Evolutionary conservation across 495 filamentous ascomycete species (phyloP).

Genomic region (Corynascus novoguineensis): DNA sequence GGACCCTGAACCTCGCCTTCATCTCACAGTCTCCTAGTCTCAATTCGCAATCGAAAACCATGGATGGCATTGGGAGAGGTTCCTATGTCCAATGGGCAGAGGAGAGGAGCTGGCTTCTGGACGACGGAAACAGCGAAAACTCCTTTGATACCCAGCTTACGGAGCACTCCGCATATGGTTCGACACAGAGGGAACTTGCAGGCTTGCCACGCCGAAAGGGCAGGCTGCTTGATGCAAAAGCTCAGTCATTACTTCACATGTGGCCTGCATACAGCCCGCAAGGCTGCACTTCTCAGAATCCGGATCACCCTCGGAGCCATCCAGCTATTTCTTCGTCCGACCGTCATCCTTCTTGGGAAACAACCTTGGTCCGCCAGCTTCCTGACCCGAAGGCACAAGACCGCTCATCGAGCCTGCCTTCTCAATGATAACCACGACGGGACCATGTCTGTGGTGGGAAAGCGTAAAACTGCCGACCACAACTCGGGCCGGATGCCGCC

Average conservation of each 20-base stretch:
- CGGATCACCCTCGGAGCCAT: background rate
- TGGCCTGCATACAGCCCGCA: background rate
- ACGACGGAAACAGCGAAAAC: background rate
- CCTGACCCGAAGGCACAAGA: background rate
- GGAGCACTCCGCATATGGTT: background rate
- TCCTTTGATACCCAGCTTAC: background rate
- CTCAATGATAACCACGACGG: constrained; percentile 25
- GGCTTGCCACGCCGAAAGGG: constrained; percentile 10
- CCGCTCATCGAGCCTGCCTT: constrained; percentile 14
- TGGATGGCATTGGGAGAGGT: background rate
- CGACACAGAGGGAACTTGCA: background rate
- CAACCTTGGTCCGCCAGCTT: background rate
- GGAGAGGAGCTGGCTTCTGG: background rate
- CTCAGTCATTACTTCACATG: constrained; percentile 1
- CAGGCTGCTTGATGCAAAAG: constrained; percentile 1
- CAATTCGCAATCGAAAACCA: background rate
- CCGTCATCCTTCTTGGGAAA: background rate
- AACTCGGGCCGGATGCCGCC: constrained; percentile 8
- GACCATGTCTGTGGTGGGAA: constrained; percentile 14
- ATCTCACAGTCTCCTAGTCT: background rate
- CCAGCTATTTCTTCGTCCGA: background rate
- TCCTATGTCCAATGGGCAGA: background rate
- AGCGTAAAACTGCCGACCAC: constrained; percentile 1
- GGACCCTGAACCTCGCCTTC: background rate
- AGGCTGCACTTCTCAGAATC: background rate